Base-by-base conservation (phyloP, 202 grass and related monocot species). In the Thinopyrum obtusiflorum region DNA sequence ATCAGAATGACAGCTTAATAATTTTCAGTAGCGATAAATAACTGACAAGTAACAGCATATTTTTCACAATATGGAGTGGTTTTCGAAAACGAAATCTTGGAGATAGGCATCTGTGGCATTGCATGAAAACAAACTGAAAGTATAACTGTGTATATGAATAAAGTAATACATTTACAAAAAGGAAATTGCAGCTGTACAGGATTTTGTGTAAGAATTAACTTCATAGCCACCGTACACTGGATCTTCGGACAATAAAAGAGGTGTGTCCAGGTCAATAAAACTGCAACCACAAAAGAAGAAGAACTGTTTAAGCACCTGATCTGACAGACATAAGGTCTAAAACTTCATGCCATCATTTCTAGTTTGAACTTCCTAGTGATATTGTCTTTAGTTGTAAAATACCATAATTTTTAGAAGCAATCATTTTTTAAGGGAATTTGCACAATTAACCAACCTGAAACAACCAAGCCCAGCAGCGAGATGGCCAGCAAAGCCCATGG, bases 241-340 rank as follows among this genome's bases (percentile, higher is more conserved):
- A 92, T 98, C 95, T 61, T 98, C 91, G 12, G 91, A 89, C 27
- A 98, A 80, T 31, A 98, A 87, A 82, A 95, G 91, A 47, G 95
- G 93, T 6, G 95, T 95, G 81, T 94, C 95, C 76, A 98, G 90
- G 82, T 98, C 95, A 88, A 98, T 32, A 83, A 95, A 98, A 91
- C 95, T 98, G 80, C 72, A 94, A 20, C 69, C 73, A 63, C 33
- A 88, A 85, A 18, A 81, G 13, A 9, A 10, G 3, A 29, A 44
- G n/a, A 61, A 80, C 2, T 44, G 76, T 13, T 31, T 70, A 29
- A 90, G 42, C n/a, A 4, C 14, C 15, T 24, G 20, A 37, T 40
- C 55, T 39, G 6, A 61, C 39, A 32, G 26, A 36, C 17, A 75
- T 17, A 79, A 74, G 42, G 2, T 65, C 14, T 12, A 6, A 14